Conservation (phyloP, 371 early-diverging fungal genomes). For the Conidiobolus incongruus region DNA sequence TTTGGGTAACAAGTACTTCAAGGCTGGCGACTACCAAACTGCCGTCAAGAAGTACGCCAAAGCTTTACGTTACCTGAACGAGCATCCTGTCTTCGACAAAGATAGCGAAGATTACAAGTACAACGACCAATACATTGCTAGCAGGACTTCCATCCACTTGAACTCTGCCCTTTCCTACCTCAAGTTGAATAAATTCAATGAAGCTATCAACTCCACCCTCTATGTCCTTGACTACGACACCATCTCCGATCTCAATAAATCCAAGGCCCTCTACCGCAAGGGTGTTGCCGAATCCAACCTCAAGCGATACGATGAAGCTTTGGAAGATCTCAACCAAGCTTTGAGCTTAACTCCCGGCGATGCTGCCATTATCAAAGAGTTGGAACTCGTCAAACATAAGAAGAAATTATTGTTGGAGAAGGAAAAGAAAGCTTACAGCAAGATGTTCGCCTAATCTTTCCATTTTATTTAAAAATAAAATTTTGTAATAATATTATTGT, state of each 20-base stretch:
- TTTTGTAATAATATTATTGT: no score
- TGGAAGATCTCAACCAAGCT: slow-evolving; percentile 42
- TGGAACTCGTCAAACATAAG: slow-evolving; percentile 29
- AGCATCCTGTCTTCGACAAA: slow-evolving; percentile 43
- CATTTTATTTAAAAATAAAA: no score
- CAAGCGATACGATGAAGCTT: slow-evolving; percentile 41
- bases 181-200: slow-evolving; percentile 28
- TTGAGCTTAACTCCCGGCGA: slow-evolving; percentile 41
- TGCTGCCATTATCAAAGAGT: slow-evolving; percentile 47
- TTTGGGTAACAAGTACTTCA: slow-evolving; percentile 50
- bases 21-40: slow-evolving; percentile 25
- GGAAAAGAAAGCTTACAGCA: slow-evolving; percentile 65
- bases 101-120: slow-evolving; percentile 22
- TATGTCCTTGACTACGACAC: slow-evolving; percentile 37
- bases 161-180: slow-evolving; percentile 63
- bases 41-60: slow-evolving; percentile 43
- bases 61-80: slow-evolving; percentile 60
- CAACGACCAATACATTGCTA: slow-evolving; percentile 14
- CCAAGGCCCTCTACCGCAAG: slow-evolving; percentile 77
- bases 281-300: slow-evolving; percentile 37
- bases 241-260: slow-evolving; percentile 22
- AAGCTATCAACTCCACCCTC: slow-evolving; percentile 29
- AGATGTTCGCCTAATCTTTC: slow-evolving; percentile 79
- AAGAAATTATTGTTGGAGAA: slow-evolving; percentile 30
- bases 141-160: slow-evolving; percentile 51